Evolutionary conservation across 306 rosid species (phyloP).

Genomic region (Malus sylvestris): DNA sequence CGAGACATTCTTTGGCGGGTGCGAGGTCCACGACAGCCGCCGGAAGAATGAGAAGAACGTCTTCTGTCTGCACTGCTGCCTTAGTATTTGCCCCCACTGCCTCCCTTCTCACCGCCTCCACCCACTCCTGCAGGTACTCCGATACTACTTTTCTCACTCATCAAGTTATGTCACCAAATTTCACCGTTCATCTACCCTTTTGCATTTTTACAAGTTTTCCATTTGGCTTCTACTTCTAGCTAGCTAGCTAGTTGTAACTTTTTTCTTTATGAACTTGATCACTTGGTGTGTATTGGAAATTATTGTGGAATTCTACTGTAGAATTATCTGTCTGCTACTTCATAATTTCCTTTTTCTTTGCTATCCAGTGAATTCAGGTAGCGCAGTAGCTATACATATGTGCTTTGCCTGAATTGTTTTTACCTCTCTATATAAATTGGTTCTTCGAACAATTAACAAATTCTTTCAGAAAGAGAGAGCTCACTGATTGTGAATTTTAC

Average conservation of each 20-base stretch:
- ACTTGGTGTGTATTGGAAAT: not conserved
- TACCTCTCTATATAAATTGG: not conserved
- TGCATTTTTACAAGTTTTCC: not conserved
- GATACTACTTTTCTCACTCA: not conserved
- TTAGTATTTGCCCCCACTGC: constrained; percentile 91
- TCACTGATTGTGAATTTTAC: not conserved
- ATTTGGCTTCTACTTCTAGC: not conserved
- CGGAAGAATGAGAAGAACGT: constrained; percentile 97
- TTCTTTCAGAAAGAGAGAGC: not conserved
- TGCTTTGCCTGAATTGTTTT: not conserved
- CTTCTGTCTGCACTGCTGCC: constrained; percentile 86
- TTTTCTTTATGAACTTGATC: not conserved
- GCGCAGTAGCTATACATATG: not conserved
- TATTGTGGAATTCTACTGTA: not conserved
- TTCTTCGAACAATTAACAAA: not conserved
- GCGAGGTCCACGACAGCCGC: constrained; percentile 75
- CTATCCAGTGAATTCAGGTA: not conserved
- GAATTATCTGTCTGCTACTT: not conserved
- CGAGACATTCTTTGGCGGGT: constrained; percentile 85
- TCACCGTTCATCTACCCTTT: not conserved
- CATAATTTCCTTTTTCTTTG: not conserved
- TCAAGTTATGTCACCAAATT: not conserved
- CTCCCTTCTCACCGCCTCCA: constrained; percentile 66
- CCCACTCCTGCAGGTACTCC: constrained; percentile 86
- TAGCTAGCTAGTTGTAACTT: not conserved